Evolutionary conservation across 2,329 filamentous ascomycete genomes (phyloP), one percentile per base, ranked within the genome.

Genomic region (Ambrosiella beaveri): DNA sequence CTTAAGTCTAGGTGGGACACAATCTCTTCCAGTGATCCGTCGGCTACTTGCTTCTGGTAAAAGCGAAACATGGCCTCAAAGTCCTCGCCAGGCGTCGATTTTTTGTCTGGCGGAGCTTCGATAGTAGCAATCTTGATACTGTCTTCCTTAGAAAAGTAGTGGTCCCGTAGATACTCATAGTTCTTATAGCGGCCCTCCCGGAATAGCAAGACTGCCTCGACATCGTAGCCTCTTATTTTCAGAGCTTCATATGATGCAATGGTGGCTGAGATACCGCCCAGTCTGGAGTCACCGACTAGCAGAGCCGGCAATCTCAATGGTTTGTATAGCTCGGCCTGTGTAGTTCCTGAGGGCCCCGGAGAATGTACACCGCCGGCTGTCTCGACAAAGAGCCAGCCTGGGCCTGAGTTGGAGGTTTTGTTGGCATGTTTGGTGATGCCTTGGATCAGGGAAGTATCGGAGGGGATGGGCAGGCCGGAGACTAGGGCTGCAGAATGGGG

Each of bases 281-380:
- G 75, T 19, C 80, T 79, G 36, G 81, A 75, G 66, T 94, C 88
- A 6, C 84, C 87, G 0, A 94, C 75, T 0, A 94, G 76, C 12
- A 93, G 70, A 1, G 85, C 78, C 0, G 88, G 87, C 0, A 86
- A 69, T n/a, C 87, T 76, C 1, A 94, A 69, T 0, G 86, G 81
- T 17, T 83, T 74, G 66, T 90, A 93, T 1, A 90, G 70, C 65
- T 94, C 87, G 1, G 83, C 86, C 65, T 94, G 88, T 0, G 84
- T 81, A 1, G 76, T 84, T 8, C 86, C 86, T 40, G 84, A 86
- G 0, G 87, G 88, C 0, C 79, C 79, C 0, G 88, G 88, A 0
- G 86, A 91, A 61, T 91, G 81, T 0, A 91, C 85, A 0, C 88
- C 88, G 0, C 87, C 88, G 1, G 88, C 87, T 1, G 88, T 93